Base-by-base conservation (phyloP, 805 yeast genomes). In the Candida tallmaniae region DNA sequence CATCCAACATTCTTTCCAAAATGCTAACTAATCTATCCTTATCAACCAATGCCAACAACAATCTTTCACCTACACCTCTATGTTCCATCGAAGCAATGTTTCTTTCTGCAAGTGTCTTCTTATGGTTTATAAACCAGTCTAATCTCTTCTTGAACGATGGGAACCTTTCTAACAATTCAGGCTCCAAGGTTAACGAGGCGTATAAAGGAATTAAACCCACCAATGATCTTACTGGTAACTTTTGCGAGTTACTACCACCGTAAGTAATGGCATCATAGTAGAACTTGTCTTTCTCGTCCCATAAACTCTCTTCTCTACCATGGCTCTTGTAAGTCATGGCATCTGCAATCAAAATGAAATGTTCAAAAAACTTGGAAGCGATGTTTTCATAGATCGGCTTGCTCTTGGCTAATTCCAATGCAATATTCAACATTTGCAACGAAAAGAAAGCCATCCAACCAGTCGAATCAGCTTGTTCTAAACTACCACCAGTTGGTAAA, bases 401-500 rank as follows among this genome's bases (percentile, higher is more conserved):
- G 31, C 80, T 77, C 55, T 83, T 86, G 14, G 96, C 90, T 49
- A 88, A 73, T 58, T 89, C 96, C 42, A 88, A 70, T 0, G 96
- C 89, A 54, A 89, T 89, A 58, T 86, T 88, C 60, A 89, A 73
- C 96, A 88, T 87, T 54, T 83, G 89, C 50, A 89, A 68, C 20
- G 83, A 76, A 63, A 82, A 88, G 65, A 90, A 88, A 0, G 95
- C 96, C 93, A 88, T 85, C 97, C 97, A 88, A 19, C 96, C 96
- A 8, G 97, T 89, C 11, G 95, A 83, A 60, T 88, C 97, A 0
- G 96, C 95, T 60, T 88, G 97, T 54, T 86, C 94, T 44, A 88
- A 70, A 23, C 72, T 75, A 31, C 96, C 96, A 25, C 96, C 96
- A 2, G 94, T 85, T 25, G 97, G 97, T 48, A 85, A 67, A 1